Base-by-base conservation (phyloP, 176 grass and related monocot species). In the Phragmites australis region DNA sequence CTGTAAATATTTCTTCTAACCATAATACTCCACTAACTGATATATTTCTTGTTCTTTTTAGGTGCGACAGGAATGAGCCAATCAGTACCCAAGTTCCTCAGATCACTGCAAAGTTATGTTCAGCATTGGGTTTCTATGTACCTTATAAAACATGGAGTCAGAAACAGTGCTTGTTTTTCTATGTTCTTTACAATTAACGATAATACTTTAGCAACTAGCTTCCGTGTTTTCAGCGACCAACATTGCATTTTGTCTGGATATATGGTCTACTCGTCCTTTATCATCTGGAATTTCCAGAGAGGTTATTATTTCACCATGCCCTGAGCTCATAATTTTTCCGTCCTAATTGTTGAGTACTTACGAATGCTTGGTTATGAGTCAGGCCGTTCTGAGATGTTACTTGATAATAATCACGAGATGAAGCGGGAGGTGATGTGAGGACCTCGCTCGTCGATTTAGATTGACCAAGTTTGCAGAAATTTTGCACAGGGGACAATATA, bases 11-110 rank as follows among this genome's bases (percentile, higher is more conserved):
- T 18, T 10, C 29, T 50, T 16, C 1, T 19, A 5, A 59, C 40
- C 49, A 4, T 40, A 49, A 4, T 19, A 30, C 65, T 0, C 66
- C 3, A 9, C 6, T 42, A 6, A 49, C 70, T 82, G 53, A 76
- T 34, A 7, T 55, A 19, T 60, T 48, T 76, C 27, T 62, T 68
- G 31, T 82, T 31, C 22, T 69, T 18, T 9, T 23, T 70, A 76
- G 85, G 85, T 87, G 14, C 8, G n/a, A 43, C 32, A 31, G 43
- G 42, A 55, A 78, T 56, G 51, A 14, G 25, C 5, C 3, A 39
- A 68, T 32, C 3, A 12, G 27, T 44, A 5, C 5, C 34, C 34
- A 2, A 53, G 46, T 75, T 75, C 34, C 34, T 14, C 44, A 45
- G 46, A 68, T 34, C 6, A 25, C 40, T 66, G 21, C 19, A 23